Percentiles rank a stretch among this genome's conserved stretches.
These are phyloP conservation scores for Cyberlindnera amylophila DNA, from an alignment of 805 yeast genomes.

Conservation along the genomic window DNA sequence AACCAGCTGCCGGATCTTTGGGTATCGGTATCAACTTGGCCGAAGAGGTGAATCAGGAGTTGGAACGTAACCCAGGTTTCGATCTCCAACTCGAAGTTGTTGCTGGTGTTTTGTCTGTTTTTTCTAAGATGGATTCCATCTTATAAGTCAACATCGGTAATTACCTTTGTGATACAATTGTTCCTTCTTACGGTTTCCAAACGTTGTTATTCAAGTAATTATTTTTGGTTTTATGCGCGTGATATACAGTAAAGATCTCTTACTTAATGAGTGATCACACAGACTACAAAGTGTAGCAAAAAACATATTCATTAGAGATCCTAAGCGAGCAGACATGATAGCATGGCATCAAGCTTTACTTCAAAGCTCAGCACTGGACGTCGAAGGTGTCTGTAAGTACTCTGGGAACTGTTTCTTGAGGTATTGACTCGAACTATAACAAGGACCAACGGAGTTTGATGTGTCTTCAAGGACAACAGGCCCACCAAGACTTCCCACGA, in stretches of 20 bases:
- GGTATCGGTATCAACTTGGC: constrained; percentile 73
- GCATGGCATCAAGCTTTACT: too few relatives aligned
- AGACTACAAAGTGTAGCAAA: too few relatives aligned
- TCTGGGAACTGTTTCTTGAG: not conserved
- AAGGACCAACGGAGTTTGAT: constrained; percentile 5
- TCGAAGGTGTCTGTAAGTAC: too few relatives aligned
- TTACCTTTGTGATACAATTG: too few relatives aligned
- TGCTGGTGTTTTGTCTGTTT: constrained; percentile 89
- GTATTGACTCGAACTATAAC: constrained; percentile 14
- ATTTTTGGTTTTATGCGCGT: too few relatives aligned
- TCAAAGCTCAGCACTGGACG: too few relatives aligned
- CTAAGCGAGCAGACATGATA: too few relatives aligned
- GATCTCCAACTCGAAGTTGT: constrained; percentile 81
- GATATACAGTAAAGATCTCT: too few relatives aligned
- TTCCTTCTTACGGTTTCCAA: too few relatives aligned
- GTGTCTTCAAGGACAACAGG: constrained; percentile 8
- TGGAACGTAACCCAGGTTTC: constrained; percentile 34
- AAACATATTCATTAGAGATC: too few relatives aligned
- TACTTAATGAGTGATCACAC: too few relatives aligned
- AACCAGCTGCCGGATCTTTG: constrained; percentile 51
- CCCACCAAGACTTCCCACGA: constrained; percentile 32
- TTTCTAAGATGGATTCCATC: constrained; percentile 88
- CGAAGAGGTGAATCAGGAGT: constrained; percentile 39
- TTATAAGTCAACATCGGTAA: constrained; percentile 35
- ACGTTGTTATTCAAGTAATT: too few relatives aligned